These are phyloP conservation scores for Liquidambar formosana DNA, from an alignment of 164 flowering plant genomes.

Conservation along the genomic window DNA sequence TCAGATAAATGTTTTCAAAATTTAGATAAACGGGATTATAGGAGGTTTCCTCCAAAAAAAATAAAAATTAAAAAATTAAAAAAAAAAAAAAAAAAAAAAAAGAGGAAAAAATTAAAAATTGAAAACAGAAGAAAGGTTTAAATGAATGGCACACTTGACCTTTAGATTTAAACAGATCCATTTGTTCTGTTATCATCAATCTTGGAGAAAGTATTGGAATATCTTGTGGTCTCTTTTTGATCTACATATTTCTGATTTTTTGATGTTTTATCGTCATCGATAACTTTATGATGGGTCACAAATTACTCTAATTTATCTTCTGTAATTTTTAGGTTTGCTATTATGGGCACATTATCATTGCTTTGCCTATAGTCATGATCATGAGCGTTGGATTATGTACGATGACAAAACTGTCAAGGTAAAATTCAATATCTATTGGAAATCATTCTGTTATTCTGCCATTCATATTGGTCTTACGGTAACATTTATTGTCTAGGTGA, in stretches of 20 bases:
- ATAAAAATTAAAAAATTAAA: no score
- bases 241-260: not conserved
- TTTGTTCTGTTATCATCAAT: not conserved
- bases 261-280: not conserved
- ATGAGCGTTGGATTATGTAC: slow-evolving; percentile 81
- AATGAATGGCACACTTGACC: not conserved
- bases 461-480: slow-evolving; percentile 10
- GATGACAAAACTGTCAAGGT: slow-evolving; percentile 97
- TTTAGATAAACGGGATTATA: no score
- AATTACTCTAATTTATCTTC: not conserved
- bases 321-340: slow-evolving; percentile 74
- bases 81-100: no score
- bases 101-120: no score
- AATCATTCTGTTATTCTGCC: not conserved
- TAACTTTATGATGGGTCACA: no score
- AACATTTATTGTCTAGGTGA: slow-evolving; percentile 48
- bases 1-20: no score
- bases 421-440: slow-evolving; percentile 12
- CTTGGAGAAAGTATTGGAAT: not conserved
- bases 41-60: no score
- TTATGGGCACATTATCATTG: slow-evolving; percentile 97
- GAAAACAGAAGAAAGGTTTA: no score
- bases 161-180: not conserved
- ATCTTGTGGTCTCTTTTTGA: not conserved
- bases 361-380: slow-evolving; percentile 87